Evolutionary conservation across 495 filamentous ascomycete species (phyloP).

Genomic region (Penicillium riverlandense): DNA sequence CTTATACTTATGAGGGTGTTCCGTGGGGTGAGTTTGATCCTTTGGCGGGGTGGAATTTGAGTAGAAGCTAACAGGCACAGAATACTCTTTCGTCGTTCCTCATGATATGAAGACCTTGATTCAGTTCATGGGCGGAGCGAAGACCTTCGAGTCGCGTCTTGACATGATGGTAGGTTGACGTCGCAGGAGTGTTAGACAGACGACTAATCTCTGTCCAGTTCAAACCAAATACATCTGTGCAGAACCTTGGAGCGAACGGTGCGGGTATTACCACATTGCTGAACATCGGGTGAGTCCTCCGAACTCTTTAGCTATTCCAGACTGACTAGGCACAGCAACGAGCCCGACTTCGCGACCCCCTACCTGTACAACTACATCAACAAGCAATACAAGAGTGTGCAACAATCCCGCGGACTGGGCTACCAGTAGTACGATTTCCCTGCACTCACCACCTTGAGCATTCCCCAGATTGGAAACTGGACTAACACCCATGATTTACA

Average conservation of each 20-base stretch:
- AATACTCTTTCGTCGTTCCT: constrained; percentile 58
- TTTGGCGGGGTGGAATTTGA: neutral
- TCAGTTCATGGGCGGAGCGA: constrained; percentile 47
- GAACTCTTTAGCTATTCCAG: neutral
- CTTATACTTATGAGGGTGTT: constrained; percentile 28
- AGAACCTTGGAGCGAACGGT: constrained; percentile 26
- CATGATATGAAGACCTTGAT: constrained; percentile 59
- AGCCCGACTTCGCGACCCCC: constrained; percentile 57
- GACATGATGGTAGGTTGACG: constrained; percentile 27
- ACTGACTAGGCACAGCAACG: constrained; percentile 35
- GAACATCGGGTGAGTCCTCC: constrained; percentile 40
- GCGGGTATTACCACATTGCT: constrained; percentile 32
- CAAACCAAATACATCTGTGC: constrained; percentile 24
- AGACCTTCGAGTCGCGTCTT: constrained; percentile 49
- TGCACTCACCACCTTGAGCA: neutral
- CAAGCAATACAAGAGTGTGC: constrained; percentile 50
- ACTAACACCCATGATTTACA: neutral
- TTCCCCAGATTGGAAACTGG: neutral
- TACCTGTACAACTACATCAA: constrained; percentile 66
- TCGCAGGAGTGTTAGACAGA: neutral
- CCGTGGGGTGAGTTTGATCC: constrained; percentile 27
- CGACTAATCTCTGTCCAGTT: constrained; percentile 12
- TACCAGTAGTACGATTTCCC: constrained; percentile 45
- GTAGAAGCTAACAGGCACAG: constrained; percentile 23
- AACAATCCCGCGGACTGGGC: constrained; percentile 45